A percentile compares a stretch with the other conserved stretches of the same genome.
These are phyloP conservation scores for Aureobasidium mangrovei DNA, from an alignment of 2,329 filamentous ascomycete genomes.

Conservation along the genomic window DNA sequence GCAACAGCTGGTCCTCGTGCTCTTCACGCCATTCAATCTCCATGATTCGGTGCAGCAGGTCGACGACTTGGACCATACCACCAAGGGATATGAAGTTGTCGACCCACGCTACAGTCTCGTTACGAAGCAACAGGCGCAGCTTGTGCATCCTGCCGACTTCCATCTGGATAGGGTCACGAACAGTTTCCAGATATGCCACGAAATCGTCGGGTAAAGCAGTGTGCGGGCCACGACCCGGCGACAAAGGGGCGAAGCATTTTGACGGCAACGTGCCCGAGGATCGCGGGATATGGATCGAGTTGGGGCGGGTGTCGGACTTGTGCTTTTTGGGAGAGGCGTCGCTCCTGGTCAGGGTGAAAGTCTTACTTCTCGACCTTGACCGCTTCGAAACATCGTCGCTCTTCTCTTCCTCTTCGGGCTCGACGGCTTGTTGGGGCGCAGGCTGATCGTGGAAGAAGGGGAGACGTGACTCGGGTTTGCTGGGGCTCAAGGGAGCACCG, in stretches of 20 bases:
- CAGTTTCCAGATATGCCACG: constrained; percentile 73
- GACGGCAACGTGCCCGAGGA: constrained; percentile 19
- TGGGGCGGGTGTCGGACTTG: constrained; percentile 51
- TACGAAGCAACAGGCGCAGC: constrained; percentile 75
- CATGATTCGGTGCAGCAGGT: constrained; percentile 82
- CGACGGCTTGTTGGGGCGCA: background rate
- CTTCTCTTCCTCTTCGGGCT: constrained; percentile 12
- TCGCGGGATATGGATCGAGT: constrained; percentile 55
- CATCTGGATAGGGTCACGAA: constrained; percentile 69
- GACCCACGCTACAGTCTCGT: constrained; percentile 94
- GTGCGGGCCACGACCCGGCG: constrained; percentile 46
- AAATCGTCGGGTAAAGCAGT: constrained; percentile 73
- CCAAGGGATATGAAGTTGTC: constrained; percentile 82
- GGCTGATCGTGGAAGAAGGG: constrained; percentile 11
- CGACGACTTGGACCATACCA: constrained; percentile 87
- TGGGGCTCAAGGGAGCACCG: constrained; percentile 15
- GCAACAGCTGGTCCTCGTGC: constrained; percentile 85
- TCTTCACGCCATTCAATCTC: constrained; percentile 97
- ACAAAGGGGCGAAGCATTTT: constrained; percentile 17
- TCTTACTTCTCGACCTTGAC: constrained; percentile 55
- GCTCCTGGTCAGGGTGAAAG: constrained; percentile 70
- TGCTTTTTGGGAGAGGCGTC: constrained; percentile 65
- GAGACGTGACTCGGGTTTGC: constrained; percentile 12
- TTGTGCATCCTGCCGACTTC: constrained; percentile 97
- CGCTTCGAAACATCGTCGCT: constrained; percentile 24